phyloP scores from a whole-genome alignment of 2,329 filamentous ascomycete species.

The Epichloe sibirici region DNA sequence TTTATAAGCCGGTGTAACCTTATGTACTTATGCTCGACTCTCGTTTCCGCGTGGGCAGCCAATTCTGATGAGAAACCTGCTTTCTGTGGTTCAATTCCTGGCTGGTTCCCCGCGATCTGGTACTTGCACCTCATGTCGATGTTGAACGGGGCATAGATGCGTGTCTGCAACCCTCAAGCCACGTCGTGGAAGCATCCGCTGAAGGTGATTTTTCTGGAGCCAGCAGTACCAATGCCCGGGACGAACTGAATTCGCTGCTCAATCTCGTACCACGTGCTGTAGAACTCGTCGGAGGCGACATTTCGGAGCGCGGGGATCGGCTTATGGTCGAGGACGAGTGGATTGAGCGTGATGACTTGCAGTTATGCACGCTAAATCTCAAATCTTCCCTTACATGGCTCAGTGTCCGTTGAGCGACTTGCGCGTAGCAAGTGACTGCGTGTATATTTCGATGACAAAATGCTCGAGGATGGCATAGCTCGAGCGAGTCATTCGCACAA shows the following conservation, averaged over 20 bases:
- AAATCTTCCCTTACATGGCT: no score
- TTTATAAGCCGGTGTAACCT: neutral
- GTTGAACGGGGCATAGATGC: constrained; percentile 56
- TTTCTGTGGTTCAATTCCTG: constrained; percentile 45
- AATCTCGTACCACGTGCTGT: constrained; percentile 65
- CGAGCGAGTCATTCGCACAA: constrained; percentile 17
- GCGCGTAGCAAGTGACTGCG: no score
- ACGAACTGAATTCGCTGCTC: constrained; percentile 55
- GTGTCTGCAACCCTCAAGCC: constrained; percentile 59
- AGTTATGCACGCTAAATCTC: no score
- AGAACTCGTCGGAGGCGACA: constrained; percentile 57
- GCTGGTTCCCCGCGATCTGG: constrained; percentile 55
- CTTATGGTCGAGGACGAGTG: constrained; percentile 51
- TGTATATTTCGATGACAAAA: constrained; percentile 10
- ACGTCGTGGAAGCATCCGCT: constrained; percentile 62
- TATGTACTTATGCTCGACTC: constrained; percentile 26
- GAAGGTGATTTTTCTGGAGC: constrained; percentile 54
- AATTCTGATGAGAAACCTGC: constrained; percentile 32
- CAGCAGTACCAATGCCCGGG: constrained; percentile 52
- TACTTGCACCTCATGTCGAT: constrained; percentile 58
- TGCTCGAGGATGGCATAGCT: constrained; percentile 15
- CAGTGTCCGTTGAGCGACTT: no score
- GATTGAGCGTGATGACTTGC: constrained; percentile 57
- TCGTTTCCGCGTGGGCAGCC: constrained; percentile 34
- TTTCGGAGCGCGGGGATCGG: constrained; percentile 54